Evolutionary conservation across 208 protist genomes (phyloP), one percentile per base, ranked within the genome.

Genomic region (Phytomonas francai): DNA sequence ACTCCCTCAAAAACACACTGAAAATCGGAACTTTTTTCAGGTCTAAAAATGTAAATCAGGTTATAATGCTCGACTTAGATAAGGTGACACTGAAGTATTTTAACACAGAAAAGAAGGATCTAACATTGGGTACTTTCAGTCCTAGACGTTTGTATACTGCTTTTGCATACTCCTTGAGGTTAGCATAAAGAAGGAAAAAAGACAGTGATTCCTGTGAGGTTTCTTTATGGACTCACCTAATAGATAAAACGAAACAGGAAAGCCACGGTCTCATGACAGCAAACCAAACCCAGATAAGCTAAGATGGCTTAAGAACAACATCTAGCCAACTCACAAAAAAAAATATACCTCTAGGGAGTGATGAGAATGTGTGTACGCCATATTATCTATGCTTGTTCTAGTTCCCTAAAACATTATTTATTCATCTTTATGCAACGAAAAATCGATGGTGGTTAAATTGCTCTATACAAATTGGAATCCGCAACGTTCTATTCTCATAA

Each of bases 361-460:
- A 62, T 22, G 9, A 9, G 32, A 62, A 39, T 62, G 61, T 39
- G 61, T 56, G 49, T 36, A 67, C 29, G 28, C 32, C 33, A 33
- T 66, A 66, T 66, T 73, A 49, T 72, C 51, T 57, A 63, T 75
- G 29, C 30, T 67, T 49, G 39, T 54, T 54, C 45, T 54, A 25
- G 45, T 3, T 14, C 45, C 45, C 45, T 54, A 54, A 54, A 54
- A 54, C 45, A 54, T 54, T 54, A 54, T 54, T 54, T 54, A 54
- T 12, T 54, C 45, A 54, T 19, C 45, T 54, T 54, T 54, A 54
- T 5, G 45, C 45, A 54, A 54, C 45, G 19, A 54, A 54, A 19
- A 54, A 25, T 54, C 45, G 6, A 45, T 45, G 39, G 2, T 54
- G 45, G 19, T 54, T 54, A 54, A 22, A 54, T 54, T 54, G 25